A percentile compares a stretch with the other conserved stretches of the same genome.
Conservation (phyloP, 2,329 filamentous ascomycete genomes). For the Sordariomycetes sp. region DNA sequence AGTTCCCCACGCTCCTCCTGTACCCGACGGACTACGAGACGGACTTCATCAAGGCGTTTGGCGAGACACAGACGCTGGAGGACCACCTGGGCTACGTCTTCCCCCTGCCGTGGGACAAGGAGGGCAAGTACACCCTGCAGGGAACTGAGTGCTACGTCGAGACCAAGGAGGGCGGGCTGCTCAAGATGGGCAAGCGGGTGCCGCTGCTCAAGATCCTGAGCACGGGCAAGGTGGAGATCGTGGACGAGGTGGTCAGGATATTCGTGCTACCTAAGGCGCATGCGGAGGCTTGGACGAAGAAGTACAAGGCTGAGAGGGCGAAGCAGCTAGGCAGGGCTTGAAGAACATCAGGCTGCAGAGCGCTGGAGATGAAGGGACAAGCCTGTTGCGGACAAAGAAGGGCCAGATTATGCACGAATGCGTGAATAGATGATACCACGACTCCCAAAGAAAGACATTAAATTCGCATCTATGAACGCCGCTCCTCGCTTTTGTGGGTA, state of each 20-base stretch:
- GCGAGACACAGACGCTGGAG: constrained; percentile 63
- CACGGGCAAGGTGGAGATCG: constrained; percentile 72
- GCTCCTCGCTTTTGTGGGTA: too few relatives aligned
- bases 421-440: too few relatives aligned
- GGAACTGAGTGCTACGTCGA: constrained; percentile 83
- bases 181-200: constrained; percentile 85
- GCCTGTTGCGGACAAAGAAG: too few relatives aligned
- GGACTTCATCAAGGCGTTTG: constrained; percentile 85
- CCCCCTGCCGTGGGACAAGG: constrained; percentile 76
- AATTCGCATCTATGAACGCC: too few relatives aligned
- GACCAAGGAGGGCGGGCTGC: constrained; percentile 66
- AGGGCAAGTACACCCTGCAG: constrained; percentile 53
- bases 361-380: background rate
- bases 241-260: constrained; percentile 76
- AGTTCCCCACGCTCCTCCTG: constrained; percentile 72
- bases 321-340: constrained; percentile 24
- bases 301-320: constrained; percentile 71
- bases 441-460: too few relatives aligned
- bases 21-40: constrained; percentile 77
- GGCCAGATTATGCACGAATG: too few relatives aligned
- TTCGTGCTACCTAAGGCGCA: constrained; percentile 69
- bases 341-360: background rate
- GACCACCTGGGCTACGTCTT: constrained; percentile 82
- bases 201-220: constrained; percentile 64
- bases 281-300: constrained; percentile 67